Percentiles rank a stretch among this genome's conserved stretches.
Evolutionary conservation across 495 filamentous ascomycete genomes (phyloP).

Genomic region (Evansstolkia leycettana): DNA sequence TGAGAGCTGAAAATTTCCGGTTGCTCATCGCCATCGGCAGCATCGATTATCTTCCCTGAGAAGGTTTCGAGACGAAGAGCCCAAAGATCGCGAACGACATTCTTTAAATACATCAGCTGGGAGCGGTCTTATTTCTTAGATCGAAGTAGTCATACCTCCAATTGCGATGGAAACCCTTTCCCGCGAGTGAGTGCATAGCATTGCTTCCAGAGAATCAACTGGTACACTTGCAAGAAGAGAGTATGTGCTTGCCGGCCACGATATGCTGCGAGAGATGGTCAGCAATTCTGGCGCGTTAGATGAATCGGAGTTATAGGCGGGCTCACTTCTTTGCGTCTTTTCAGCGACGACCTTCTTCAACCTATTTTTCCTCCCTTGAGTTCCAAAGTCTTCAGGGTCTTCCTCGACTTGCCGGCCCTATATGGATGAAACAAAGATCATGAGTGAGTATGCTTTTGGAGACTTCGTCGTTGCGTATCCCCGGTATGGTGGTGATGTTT

Average conservation of each 20-base stretch:
- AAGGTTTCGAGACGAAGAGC: constrained; percentile 45
- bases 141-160: constrained; percentile 39
- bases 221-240: constrained; percentile 73
- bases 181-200: constrained; percentile 46
- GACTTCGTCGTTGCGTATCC: constrained; percentile 1
- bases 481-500: background rate
- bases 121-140: background rate
- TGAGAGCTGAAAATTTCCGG: constrained; percentile 42
- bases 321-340: constrained; percentile 36
- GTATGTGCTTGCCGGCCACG: constrained; percentile 52
- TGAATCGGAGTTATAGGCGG: background rate
- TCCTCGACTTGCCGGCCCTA: constrained; percentile 46
- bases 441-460: too few relatives aligned
- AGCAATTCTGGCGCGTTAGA: background rate
- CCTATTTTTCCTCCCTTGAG: constrained; percentile 45
- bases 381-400: constrained; percentile 66
- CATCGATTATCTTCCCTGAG: constrained; percentile 22
- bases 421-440: constrained; percentile 3
- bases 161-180: constrained; percentile 48
- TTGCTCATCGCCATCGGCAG: constrained; percentile 21
- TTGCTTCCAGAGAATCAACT: constrained; percentile 76
- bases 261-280: constrained; percentile 28
- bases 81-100: constrained; percentile 58
- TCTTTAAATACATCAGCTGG: constrained; percentile 15
- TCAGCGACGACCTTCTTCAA: constrained; percentile 41